Percentiles rank a stretch among this genome's conserved stretches.
Conservation (phyloP, 768 basidiomycete species). For the Termitomyces sp. region DNA sequence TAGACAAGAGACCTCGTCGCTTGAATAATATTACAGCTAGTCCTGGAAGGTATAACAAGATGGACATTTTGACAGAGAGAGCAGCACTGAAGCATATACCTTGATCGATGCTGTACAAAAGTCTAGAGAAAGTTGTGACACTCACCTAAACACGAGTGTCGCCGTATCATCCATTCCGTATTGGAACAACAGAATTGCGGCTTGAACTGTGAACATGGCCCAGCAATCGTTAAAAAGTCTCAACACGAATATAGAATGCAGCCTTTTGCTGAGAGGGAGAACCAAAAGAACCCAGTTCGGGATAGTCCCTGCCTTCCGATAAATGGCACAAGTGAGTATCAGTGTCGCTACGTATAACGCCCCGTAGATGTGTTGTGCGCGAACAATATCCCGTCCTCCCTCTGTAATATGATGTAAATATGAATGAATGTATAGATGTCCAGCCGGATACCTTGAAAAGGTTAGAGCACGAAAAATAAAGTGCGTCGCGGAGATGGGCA, state of each 20-base stretch:
- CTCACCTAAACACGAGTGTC: conserved; percentile 70
- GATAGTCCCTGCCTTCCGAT: conserved; percentile 49
- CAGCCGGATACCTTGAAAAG: conserved; percentile 80
- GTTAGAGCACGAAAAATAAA: not conserved
- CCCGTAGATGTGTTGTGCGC: conserved; percentile 78
- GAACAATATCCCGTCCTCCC: conserved; percentile 49
- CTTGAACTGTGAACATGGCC: conserved; percentile 63
- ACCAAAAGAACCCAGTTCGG: conserved; percentile 72
- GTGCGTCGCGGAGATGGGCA: conserved; percentile 4
- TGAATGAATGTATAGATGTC: conserved; percentile 82
- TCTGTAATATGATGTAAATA: conserved; percentile 61
- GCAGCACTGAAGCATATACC: conserved; percentile 47
- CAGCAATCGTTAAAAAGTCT: conserved; percentile 96
- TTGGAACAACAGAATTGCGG: conserved; percentile 63
- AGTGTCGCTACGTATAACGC: conserved; percentile 67
- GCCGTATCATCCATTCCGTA: conserved; percentile 54
- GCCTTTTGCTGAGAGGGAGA: conserved; percentile 83
- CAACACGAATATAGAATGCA: conserved; percentile 90
- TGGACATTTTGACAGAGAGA: conserved; percentile 93
- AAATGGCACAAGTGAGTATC: conserved; percentile 61
- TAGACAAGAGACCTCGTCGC: conserved; percentile 51
- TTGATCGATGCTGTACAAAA: not conserved
- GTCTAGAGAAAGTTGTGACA: not conserved
- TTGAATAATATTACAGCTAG: conserved; percentile 80
- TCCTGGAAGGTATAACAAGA: conserved; percentile 85